A percentile compares a stretch with the other conserved stretches of the same genome.
These are phyloP conservation scores for Flaveria brownii DNA, from an alignment of 129 eudicot species.

Conservation along the genomic window DNA sequence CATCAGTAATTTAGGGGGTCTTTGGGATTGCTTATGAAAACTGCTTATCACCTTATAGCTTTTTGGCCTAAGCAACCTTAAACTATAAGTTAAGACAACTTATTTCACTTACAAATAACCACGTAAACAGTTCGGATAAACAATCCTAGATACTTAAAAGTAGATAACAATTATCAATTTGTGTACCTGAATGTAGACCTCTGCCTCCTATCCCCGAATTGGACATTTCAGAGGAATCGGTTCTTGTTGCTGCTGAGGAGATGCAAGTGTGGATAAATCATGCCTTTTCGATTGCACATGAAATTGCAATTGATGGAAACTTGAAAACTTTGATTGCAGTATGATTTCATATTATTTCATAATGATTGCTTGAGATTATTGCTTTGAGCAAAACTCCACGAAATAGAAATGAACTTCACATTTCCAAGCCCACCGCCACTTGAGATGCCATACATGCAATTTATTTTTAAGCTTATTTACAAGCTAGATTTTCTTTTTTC, in stretches of 20 bases:
- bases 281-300: slow-evolving; percentile 56
- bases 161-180: not conserved
- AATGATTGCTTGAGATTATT: not conserved
- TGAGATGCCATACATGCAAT: no score
- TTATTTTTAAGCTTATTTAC: not conserved
- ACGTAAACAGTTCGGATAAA: not conserved
- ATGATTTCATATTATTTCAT: slow-evolving; percentile 2
- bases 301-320: slow-evolving; percentile 73
- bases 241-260: slow-evolving; percentile 63
- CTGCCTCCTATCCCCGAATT: slow-evolving; percentile 89
- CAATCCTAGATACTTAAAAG: not conserved
- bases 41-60: no score
- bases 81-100: no score
- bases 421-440: not conserved
- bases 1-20: no score
- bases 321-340: slow-evolving; percentile 63
- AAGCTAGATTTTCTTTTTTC: not conserved
- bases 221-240: slow-evolving; percentile 67
- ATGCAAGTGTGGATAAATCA: slow-evolving; percentile 59
- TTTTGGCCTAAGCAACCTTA: not conserved
- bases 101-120: not conserved
- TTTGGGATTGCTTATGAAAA: no score
- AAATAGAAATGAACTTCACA: not conserved
- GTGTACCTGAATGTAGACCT: slow-evolving; percentile 53
- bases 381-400: not conserved